Percentiles rank a stretch among this genome's conserved stretches.
phyloP scores from a whole-genome alignment of 2,329 filamentous ascomycete species.

The Chalara sp. region DNA sequence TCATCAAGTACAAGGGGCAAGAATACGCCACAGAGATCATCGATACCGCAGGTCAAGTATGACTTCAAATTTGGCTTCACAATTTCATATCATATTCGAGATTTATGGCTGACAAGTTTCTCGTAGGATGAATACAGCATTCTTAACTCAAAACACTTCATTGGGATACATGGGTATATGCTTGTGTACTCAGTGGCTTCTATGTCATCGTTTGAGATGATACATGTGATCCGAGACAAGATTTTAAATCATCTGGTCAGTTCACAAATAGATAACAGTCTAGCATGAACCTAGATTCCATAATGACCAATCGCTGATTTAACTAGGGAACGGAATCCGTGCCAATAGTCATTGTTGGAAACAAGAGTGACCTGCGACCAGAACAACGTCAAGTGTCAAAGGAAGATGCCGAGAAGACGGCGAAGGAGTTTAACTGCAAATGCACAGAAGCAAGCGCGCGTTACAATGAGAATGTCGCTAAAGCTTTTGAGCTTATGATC shows the following conservation, averaged over 20 bases:
- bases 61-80: slow-evolving; percentile 12
- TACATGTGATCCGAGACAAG: slow-evolving; percentile 91
- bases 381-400: slow-evolving; percentile 87
- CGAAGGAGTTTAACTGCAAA: slow-evolving; percentile 82
- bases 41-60: slow-evolving; percentile 90
- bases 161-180: slow-evolving; percentile 98
- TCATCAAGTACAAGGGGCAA: slow-evolving; percentile 86
- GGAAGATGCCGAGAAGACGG: slow-evolving; percentile 79
- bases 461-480: slow-evolving; percentile 88
- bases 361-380: slow-evolving; percentile 89
- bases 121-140: slow-evolving; percentile 93
- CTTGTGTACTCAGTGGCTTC: slow-evolving; percentile 97
- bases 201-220: slow-evolving; percentile 94
- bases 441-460: slow-evolving; percentile 93
- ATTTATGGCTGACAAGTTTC: neutral
- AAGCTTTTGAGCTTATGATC: slow-evolving; percentile 91
- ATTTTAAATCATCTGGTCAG: slow-evolving; percentile 90
- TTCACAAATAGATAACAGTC: slow-evolving; percentile 6
- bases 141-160: slow-evolving; percentile 96
- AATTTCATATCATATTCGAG: neutral
- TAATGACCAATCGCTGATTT: neutral
- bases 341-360: slow-evolving; percentile 90
- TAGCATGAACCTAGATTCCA: too few species aligned
- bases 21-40: slow-evolving; percentile 96
- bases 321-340: slow-evolving; percentile 83